Evolutionary conservation across 1,139 yeast genomes (phyloP).

Genomic region (Diutina scorzettiae): DNA sequence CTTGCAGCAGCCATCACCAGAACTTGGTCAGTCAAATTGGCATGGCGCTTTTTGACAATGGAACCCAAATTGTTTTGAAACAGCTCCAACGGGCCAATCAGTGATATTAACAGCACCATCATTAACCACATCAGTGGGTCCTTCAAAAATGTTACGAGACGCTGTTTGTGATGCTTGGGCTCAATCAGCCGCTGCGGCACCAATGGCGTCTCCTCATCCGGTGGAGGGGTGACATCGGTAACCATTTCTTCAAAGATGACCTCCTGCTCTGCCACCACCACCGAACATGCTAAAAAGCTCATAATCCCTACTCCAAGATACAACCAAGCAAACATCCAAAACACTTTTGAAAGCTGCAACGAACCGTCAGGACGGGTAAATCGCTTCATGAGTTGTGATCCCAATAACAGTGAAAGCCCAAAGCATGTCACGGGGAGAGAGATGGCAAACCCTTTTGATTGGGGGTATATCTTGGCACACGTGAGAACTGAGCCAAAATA

Average conservation of each 20-base stretch:
- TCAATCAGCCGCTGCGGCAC: conserved; percentile 18
- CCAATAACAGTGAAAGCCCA: conserved; percentile 66
- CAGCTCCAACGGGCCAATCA: conserved; percentile 81
- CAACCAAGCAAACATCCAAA: conserved; percentile 43
- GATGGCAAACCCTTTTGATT: conserved; percentile 66
- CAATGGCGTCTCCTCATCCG: conserved; percentile 7
- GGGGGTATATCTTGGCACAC: conserved; percentile 74
- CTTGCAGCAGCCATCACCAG: conserved; percentile 29
- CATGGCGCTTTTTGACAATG: conserved; percentile 18
- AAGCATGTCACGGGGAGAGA: conserved; percentile 82
- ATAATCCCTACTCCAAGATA: conserved; percentile 44
- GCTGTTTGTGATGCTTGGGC: conserved; percentile 34
- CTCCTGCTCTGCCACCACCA: conserved; percentile 52
- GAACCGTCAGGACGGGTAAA: conserved; percentile 12
- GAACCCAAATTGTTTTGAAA: conserved; percentile 79
- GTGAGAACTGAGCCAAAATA: conserved; percentile 71
- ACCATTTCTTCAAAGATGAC: conserved; percentile 23
- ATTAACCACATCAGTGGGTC: conserved; percentile 61
- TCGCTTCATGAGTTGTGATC: conserved; percentile 41
- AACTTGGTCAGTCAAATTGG: conserved; percentile 18
- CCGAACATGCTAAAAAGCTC: conserved; percentile 51
- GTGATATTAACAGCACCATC: conserved; percentile 48
- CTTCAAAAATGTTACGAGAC: conserved; percentile 38
- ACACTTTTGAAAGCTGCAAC: conserved; percentile 42
- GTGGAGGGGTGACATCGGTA: conserved; percentile 7